Evolutionary conservation across 2,329 filamentous ascomycete genomes (phyloP), one percentile per base, ranked within the genome.

Genomic region (Xylaria arbuscula): DNA sequence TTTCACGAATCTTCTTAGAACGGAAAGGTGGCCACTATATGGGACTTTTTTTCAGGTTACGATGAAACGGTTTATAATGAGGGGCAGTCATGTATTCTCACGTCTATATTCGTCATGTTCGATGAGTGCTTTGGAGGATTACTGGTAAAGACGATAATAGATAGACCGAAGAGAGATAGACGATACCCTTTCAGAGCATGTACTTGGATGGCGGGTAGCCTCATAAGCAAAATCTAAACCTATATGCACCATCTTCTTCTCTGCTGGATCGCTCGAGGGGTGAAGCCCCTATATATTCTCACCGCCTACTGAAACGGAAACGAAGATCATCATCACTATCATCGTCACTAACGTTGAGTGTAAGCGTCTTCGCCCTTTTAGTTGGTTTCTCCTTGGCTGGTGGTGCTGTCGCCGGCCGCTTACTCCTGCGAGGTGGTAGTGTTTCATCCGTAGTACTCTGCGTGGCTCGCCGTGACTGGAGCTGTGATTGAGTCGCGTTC

Each of bases 251-350:
- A 15, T 61, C 10, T 48, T 32, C 13, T 32, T 34, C 17, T 57
- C 3, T 19, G 3, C n/a, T 19, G 6, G n/a, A 6, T 34, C 6
- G 17, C 28, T 45, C 53, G 34, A 38, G 15, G 40, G 42, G n/a
- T 47, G 17, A 10, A 40, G 17, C 19, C 3, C 32, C 15, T 57
- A 32, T 36, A 24, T 19, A 38, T 24, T 38, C 48, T 73, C 81
- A 81, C 73, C 86, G 81, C 76, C 83, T 84, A 36, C 85, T 83
- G 75, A 89, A 89, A 62, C 82, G 81, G 73, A 89, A 89, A 71
- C 84, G 84, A 59, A 87, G 80, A 68, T 88, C 87, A 53, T 88
- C 87, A 40, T 88, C 84, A 62, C 77, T 79, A 45, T 88, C 84
- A 53, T 78, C 79, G 38, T 80, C 79, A 58, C 76, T 78, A 17